A percentile compares a stretch with the other conserved stretches of the same genome.
Evolutionary conservation across 352 stramenopile genomes (phyloP).

Genomic region (Phytopythium cucurbitacearum): DNA sequence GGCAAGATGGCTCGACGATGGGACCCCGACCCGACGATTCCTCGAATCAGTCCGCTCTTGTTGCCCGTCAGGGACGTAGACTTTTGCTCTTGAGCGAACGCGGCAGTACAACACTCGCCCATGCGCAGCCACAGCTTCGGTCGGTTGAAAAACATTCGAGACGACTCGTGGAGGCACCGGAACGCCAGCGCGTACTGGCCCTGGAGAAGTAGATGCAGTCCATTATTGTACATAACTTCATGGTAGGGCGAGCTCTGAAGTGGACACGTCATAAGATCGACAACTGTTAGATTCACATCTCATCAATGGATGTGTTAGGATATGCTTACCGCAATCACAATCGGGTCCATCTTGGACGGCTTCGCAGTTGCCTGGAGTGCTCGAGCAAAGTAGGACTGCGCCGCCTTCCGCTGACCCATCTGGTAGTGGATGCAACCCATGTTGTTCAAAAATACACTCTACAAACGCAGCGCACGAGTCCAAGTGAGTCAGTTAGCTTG

Average conservation of each 20-base stretch:
- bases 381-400: slow-evolving; percentile 90
- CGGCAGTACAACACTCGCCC: slow-evolving; percentile 88
- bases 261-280: neutral
- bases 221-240: slow-evolving; percentile 93
- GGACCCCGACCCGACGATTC: slow-evolving; percentile 69
- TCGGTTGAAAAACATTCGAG: slow-evolving; percentile 87
- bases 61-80: slow-evolving; percentile 48
- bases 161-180: slow-evolving; percentile 87
- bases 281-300: neutral
- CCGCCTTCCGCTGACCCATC: slow-evolving; percentile 85
- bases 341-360: slow-evolving; percentile 42
- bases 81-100: slow-evolving; percentile 72
- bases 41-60: slow-evolving; percentile 81
- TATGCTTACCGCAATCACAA: slow-evolving; percentile 38
- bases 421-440: slow-evolving; percentile 93
- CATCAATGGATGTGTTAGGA: neutral
- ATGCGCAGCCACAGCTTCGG: slow-evolving; percentile 91
- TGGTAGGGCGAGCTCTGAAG: slow-evolving; percentile 64
- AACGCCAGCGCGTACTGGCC: slow-evolving; percentile 82
- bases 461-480: slow-evolving; percentile 7
- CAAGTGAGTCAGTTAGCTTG: neutral
- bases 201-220: slow-evolving; percentile 84
- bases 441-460: slow-evolving; percentile 87
- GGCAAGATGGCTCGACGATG: slow-evolving; percentile 83
- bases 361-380: slow-evolving; percentile 67